A percentile compares a stretch with the other conserved stretches of the same genome.
Conservation (phyloP, 2,329 filamentous ascomycete genomes). For the Diaporthe sp. region DNA sequence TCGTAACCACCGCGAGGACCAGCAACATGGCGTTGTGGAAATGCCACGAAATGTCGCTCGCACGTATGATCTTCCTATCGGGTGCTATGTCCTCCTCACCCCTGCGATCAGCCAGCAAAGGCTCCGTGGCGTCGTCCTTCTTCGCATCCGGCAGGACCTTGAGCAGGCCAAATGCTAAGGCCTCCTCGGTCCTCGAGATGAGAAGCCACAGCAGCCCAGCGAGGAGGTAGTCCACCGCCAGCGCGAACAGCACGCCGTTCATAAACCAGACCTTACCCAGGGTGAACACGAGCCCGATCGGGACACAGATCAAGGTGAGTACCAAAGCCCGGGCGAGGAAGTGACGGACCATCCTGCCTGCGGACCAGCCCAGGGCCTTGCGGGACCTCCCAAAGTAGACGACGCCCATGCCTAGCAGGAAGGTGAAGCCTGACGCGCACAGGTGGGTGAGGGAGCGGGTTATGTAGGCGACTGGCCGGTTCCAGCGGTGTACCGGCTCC, state of each 20-base stretch:
- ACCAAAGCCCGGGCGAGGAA: constrained; percentile 54
- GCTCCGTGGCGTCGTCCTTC: constrained; percentile 48
- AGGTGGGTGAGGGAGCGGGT: constrained; percentile 59
- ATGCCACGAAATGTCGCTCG: constrained; percentile 54
- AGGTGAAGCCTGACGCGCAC: constrained; percentile 60
- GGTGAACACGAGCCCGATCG: constrained; percentile 51
- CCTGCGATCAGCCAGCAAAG: constrained; percentile 46
- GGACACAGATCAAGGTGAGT: constrained; percentile 51
- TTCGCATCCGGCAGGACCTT: constrained; percentile 42
- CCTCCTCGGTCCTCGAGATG: constrained; percentile 52
- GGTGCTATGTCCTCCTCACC: constrained; percentile 41
- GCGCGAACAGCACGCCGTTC: constrained; percentile 59
- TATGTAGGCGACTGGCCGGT: constrained; percentile 53
- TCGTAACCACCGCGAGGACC: constrained; percentile 52
- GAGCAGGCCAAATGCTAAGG: constrained; percentile 48
- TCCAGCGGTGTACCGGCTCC: constrained; percentile 53
- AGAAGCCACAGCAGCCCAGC: constrained; percentile 58
- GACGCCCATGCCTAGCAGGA: constrained; percentile 61
- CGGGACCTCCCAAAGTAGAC: constrained; percentile 61
- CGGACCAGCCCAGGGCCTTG: constrained; percentile 55
- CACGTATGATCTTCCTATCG: constrained; percentile 44
- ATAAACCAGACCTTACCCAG: constrained; percentile 56
- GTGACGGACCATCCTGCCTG: constrained; percentile 52
- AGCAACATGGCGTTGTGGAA: constrained; percentile 55
- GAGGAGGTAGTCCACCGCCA: constrained; percentile 61